Conservation (phyloP, 257 asterid species). For the Nicotiana sylvestris region DNA sequence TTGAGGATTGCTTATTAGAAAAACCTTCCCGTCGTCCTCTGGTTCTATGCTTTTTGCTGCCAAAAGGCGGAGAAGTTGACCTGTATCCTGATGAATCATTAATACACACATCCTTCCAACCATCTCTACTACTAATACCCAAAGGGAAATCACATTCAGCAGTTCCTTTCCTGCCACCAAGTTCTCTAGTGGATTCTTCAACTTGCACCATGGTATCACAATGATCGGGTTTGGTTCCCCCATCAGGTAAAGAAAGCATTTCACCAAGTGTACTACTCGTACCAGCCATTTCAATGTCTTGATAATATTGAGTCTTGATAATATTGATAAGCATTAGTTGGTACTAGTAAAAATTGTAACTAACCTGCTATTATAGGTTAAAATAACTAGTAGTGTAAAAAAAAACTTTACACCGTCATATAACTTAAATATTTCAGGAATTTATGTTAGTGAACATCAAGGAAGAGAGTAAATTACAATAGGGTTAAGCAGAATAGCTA, state of each 20-base stretch:
- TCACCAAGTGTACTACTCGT: constrained; percentile 72
- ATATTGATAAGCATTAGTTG: neutral
- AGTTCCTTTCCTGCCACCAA: constrained; percentile 29
- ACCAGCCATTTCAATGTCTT: constrained; percentile 46
- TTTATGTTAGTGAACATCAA: neutral
- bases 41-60: constrained; percentile 40
- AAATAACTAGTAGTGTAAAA: too few species aligned
- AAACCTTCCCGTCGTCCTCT: constrained; percentile 29
- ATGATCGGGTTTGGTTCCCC: constrained; percentile 23
- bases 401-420: too few species aligned
- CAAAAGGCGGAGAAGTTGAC: constrained; percentile 49
- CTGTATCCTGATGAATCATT: constrained; percentile 48
- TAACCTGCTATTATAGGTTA: too few species aligned
- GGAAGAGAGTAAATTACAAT: constrained; percentile 10
- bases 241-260: constrained; percentile 67
- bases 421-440: neutral
- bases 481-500: neutral
- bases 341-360: too few species aligned
- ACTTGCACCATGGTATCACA: constrained; percentile 30
- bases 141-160: constrained; percentile 31
- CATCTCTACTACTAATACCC: constrained; percentile 81
- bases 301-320: constrained; percentile 39
- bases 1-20: constrained; percentile 24
- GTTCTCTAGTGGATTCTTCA: constrained; percentile 21
- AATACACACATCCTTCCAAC: constrained; percentile 55